phyloP scores from a whole-genome alignment of 768 basidiomycete genomes.

The Daedaleopsis sinensis region DNA sequence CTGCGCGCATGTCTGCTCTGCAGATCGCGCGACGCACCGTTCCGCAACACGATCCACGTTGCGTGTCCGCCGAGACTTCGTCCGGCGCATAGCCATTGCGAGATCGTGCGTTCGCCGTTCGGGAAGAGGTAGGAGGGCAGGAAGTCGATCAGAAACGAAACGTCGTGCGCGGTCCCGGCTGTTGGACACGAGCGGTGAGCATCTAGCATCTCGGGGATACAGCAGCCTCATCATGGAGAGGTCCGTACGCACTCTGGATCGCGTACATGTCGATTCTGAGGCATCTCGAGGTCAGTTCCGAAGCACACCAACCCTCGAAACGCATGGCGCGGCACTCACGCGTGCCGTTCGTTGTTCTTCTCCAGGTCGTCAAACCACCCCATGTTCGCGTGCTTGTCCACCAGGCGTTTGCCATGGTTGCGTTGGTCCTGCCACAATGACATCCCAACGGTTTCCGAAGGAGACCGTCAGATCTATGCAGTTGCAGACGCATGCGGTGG shows the following conservation, averaged over 20 bases:
- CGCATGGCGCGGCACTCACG: conserved; percentile 33
- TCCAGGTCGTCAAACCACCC: conserved; percentile 38
- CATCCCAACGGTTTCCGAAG: neutral
- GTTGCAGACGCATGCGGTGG: neutral
- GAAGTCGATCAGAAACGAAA: conserved; percentile 82
- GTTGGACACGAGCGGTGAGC: neutral
- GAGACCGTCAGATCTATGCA: neutral
- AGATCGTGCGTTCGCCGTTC: conserved; percentile 56
- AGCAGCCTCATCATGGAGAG: neutral
- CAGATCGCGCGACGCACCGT: conserved; percentile 35
- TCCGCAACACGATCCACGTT: conserved; percentile 68
- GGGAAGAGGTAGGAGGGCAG: conserved; percentile 78
- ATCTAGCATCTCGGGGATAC: too few relatives aligned
- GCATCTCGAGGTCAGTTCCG: conserved; percentile 17
- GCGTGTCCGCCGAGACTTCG: conserved; percentile 86
- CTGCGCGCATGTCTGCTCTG: too few relatives aligned
- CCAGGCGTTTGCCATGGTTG: conserved; percentile 50
- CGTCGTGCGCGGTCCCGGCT: conserved; percentile 73
- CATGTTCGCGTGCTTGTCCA: conserved; percentile 41
- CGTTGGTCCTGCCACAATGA: conserved; percentile 46
- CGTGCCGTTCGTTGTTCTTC: conserved; percentile 45
- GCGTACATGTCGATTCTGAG: conserved; percentile 51
- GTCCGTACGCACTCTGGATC: conserved; percentile 39
- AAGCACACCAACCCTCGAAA: neutral
- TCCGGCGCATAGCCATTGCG: conserved; percentile 73